Base-by-base conservation (phyloP, 192 early-diverging fungal genomes). In the Obelidium mucronatum region DNA sequence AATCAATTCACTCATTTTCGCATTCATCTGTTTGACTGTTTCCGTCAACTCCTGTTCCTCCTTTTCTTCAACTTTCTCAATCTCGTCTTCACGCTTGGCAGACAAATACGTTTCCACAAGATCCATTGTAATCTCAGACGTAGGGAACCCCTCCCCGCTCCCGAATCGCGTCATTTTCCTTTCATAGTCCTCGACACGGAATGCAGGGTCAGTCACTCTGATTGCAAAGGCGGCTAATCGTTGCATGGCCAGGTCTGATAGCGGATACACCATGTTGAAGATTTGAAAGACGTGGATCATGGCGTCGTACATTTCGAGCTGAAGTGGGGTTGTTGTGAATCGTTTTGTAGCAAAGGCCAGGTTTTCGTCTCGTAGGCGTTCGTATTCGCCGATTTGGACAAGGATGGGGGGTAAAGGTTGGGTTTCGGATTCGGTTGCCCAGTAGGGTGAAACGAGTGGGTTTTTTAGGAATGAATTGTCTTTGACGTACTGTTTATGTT, bases 341-440 rank as follows among this genome's bases (percentile, higher is more conserved):
- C 15, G 53, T 28, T 30, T 22, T 28, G 67, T 36, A 19, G 52
- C 37, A 68, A 87, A 87, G 26, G 37, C 42, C 24, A 85, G 80
- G 48, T 36, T 78, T 65, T 88, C 87, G 66, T 88, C 83, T 33
- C 83, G 80, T 19, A 88, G 56, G 30, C 80, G 77, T 54, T 88
- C 87, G 17, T 77, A 82, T 40, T 74, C 79, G 13, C 87, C 87
- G 35, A 52, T 26, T 69, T 86, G 84, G 66, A 88, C 83, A 26
- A 84, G 61, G 3, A 76, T 67, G 31, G 87, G 87, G 15, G 72
- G 73, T 8, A 85, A n/a, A 15, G 81, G 83, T 8, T 40, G 61
- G 19, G 31, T 17, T 3, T 71, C 26, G 26, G 61, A 28, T 54
- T 84, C 80, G 51, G 54, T 62, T 22, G 79, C 81, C 66, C 82